phyloP scores from a whole-genome alignment of 1,284 basidiomycete species.

The Trametes hirsuta region DNA sequence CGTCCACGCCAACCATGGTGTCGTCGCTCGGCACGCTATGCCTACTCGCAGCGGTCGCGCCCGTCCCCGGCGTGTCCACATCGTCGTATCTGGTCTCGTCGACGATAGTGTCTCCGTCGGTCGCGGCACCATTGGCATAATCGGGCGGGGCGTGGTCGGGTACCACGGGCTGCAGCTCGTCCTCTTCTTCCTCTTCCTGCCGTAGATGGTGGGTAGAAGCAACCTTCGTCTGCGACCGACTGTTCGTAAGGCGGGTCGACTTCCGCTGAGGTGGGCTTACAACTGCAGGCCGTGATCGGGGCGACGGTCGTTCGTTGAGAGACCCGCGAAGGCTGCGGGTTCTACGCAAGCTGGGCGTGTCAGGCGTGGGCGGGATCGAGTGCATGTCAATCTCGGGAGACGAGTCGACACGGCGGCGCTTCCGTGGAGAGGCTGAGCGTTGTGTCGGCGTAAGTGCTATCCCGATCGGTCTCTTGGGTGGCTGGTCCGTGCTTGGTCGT shows the following conservation, averaged over 20 bases:
- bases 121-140: background rate
- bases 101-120: slow-evolving; percentile 21
- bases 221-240: slow-evolving; percentile 5
- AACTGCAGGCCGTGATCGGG: slow-evolving; percentile 5
- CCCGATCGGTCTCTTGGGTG: slow-evolving; percentile 23
- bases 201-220: background rate
- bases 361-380: slow-evolving; percentile 15
- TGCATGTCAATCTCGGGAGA: slow-evolving; percentile 35
- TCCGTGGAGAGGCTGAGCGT: slow-evolving; percentile 37
- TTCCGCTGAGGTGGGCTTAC: slow-evolving; percentile 16
- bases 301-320: slow-evolving; percentile 1
- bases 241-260: slow-evolving; percentile 22
- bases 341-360: slow-evolving; percentile 17
- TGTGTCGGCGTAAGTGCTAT: slow-evolving; percentile 14
- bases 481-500: slow-evolving; percentile 32
- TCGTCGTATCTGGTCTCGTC: slow-evolving; percentile 54
- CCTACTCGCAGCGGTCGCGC: slow-evolving; percentile 43
- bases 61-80: slow-evolving; percentile 54
- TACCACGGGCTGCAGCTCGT: background rate
- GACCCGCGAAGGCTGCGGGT: slow-evolving; percentile 3
- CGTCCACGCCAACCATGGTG: slow-evolving; percentile 43
- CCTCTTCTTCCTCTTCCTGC: slow-evolving; percentile 18
- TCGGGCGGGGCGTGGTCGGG: background rate
- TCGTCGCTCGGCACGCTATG: slow-evolving; percentile 62
- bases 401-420: slow-evolving; percentile 50